Base-by-base conservation (phyloP, 805 yeast species). In the Wickerhamomyces mucosus region DNA sequence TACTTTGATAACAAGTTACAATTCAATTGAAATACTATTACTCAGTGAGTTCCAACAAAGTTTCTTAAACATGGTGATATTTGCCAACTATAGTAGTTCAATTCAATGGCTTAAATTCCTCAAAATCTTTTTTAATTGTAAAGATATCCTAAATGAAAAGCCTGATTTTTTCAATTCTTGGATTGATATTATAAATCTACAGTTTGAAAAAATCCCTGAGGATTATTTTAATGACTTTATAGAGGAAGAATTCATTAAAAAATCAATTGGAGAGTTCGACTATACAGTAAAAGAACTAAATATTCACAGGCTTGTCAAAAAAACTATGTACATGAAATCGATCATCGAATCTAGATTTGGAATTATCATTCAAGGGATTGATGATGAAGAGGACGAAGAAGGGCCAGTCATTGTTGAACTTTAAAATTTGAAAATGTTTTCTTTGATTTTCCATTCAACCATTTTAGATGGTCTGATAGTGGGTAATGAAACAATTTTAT, bases 61-160 rank as follows among this genome's bases (percentile, higher is more conserved):
- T 3, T 79, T 63, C 37, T 31, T 75, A 1, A 56, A 67, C 34
- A 58, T 67, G 26, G 43, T 74, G 2, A 42, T 74, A 1, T 58
- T 78, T 39, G 82, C 78, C 12, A 81, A 78, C 48, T 68, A 69
- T 44, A 70, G 81, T 14, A 72, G 78, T 11, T 65, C 72, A 14
- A 55, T 69, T 15, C 86, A 78, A 41, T 80, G 88, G 88, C 61
- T 69, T 32, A 60, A 58, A 14, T 39, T 78, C 21, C 40, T 72
- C 10, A 64, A 62, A 28, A 45, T 78, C 9, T 18, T 68, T 4
- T 56, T 64, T 38, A 51, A 57, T 29, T 58, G 64, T 31, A 44
- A 43, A 17, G 49, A 53, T 5, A 35, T 59, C 12, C 32, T 67
- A 4, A 27, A 18, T 2, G 25, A 36, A 3, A 37, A 56, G 10